Percentiles rank a stretch among this genome's conserved stretches.
phyloP scores from a whole-genome alignment of 2,329 filamentous ascomycete species.

The Fusarium multiceps region DNA sequence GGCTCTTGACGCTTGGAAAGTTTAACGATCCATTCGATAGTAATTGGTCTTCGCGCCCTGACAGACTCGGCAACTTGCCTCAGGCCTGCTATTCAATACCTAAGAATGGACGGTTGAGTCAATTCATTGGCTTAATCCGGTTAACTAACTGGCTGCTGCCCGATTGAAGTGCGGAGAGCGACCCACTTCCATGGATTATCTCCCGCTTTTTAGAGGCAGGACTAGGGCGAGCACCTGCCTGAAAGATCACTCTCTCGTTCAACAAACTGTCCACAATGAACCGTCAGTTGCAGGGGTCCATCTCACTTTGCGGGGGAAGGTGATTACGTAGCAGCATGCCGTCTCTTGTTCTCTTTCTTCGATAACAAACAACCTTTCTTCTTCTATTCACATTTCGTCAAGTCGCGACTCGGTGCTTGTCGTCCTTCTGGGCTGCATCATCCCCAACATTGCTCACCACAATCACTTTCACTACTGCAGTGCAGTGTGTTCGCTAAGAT shows the following conservation, averaged over 20 bases:
- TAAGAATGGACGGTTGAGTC: neutral
- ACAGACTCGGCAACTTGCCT: neutral
- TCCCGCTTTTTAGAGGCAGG: conserved; percentile 19
- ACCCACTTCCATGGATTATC: conserved; percentile 7
- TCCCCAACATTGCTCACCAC: neutral
- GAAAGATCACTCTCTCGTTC: conserved; percentile 3
- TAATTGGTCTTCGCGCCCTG: neutral
- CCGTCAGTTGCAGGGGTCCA: conserved; percentile 22
- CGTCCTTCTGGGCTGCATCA: neutral
- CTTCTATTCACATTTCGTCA: neutral
- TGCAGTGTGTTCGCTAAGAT: conserved; percentile 24
- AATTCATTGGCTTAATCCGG: neutral
- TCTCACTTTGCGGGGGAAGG: conserved; percentile 32
- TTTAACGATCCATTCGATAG: neutral
- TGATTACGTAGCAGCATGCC: conserved; percentile 21
- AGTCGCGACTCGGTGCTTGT: neutral
- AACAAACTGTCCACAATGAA: neutral
- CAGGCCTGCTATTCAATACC: neutral
- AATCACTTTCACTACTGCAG: neutral
- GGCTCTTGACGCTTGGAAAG: neutral
- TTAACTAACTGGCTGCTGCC: neutral
- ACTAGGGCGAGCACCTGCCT: conserved; percentile 22
- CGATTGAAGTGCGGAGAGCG: conserved; percentile 13
- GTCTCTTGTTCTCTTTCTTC: conserved; percentile 1
- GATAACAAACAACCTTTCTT: neutral